Conservation (phyloP, 2,329 filamentous ascomycete species). For the Hymenoscyphus linearis region DNA sequence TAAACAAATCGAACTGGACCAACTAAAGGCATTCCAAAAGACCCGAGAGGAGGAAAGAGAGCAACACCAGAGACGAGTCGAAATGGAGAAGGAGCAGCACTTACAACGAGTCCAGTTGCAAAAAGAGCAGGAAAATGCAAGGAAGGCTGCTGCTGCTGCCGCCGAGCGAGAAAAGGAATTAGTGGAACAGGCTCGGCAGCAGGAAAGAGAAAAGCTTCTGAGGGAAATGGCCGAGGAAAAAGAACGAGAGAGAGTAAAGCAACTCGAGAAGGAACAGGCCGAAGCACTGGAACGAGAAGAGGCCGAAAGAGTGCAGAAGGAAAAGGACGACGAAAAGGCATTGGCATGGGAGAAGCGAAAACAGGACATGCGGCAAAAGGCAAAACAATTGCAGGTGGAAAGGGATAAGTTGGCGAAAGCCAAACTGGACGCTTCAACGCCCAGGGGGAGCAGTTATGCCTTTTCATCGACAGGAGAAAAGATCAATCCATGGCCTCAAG, state of each 20-base stretch:
- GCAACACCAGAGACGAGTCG: conserved; percentile 26
- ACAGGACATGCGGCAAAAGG: conserved; percentile 25
- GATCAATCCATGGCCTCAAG: conserved; percentile 65
- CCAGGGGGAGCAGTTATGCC: conserved; percentile 45
- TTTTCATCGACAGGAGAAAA: conserved; percentile 63
- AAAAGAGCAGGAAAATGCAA: too few species aligned
- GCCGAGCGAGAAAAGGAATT: too few species aligned
- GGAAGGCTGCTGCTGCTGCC: conserved; percentile 14
- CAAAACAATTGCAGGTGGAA: conserved; percentile 11
- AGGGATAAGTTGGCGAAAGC: conserved; percentile 13
- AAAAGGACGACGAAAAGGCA: conserved; percentile 30
- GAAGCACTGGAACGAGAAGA: conserved; percentile 27
- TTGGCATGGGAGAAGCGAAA: conserved; percentile 17
- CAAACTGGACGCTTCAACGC: conserved; percentile 25
- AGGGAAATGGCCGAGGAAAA: conserved; percentile 33
- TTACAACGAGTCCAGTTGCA: conserved; percentile 29
- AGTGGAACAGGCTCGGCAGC: conserved; percentile 25
- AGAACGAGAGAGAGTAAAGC: conserved; percentile 22
- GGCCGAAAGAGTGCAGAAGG: conserved; percentile 21
- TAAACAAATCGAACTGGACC: conserved; percentile 17
- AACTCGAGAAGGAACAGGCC: conserved; percentile 29
- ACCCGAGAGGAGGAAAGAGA: conserved; percentile 28
- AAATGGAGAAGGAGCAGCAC: conserved; percentile 23
- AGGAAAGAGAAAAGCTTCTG: conserved; percentile 41
- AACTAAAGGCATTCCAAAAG: conserved; percentile 32